Evolutionary conservation across 768 basidiomycete genomes (phyloP), one percentile per base, ranked within the genome.

Genomic region (Tricholoma terreum): DNA sequence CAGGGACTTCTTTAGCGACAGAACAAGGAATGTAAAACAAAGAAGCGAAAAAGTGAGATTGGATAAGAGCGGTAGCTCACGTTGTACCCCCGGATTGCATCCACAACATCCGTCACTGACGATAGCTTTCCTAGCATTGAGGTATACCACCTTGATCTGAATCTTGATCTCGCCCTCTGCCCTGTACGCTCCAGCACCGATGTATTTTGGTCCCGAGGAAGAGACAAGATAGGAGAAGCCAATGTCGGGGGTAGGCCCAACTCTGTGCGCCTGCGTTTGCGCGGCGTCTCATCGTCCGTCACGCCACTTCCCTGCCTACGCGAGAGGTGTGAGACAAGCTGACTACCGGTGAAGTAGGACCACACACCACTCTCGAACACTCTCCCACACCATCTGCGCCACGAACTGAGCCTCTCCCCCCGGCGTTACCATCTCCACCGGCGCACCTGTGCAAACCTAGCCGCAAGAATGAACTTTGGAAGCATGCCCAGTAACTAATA

Each of bases 321-420:
- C n/a, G n/a, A 4, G 24, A 24, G 22, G 6, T 6, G 22, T 45
- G 21, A 45, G 40, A 6, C 6, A 19, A 21, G 8, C 40, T 21
- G 14, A 15, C 22, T 24, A 4, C 42, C 22, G 8, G 6, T 27
- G 6, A n/a, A 0, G 6, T 45, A 22, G 24, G 30, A 6, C 15
- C 33, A 4, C 14, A 19, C 8, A 36, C 36, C 33, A 63, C 17
- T 82, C 63, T 3, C 61, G 43, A 9, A 83, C 50, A 61, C 91
- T 94, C 71, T 98, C 95, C 2, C 71, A 61, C 1, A 98, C 79
- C 82, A 99, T 95, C 46, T 73, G 72, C 1, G 74, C 67, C 0
- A 98, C 89, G 60, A 99, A 98, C 0, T 70, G 75, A 0, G 78
- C 79, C 70, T 98, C 96, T 0, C 97, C 97, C 6, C 96, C 96